A percentile compares a stretch with the other conserved stretches of the same genome.
Conservation (phyloP, 2,329 filamentous ascomycete species). For the Monosporascus sp. region DNA sequence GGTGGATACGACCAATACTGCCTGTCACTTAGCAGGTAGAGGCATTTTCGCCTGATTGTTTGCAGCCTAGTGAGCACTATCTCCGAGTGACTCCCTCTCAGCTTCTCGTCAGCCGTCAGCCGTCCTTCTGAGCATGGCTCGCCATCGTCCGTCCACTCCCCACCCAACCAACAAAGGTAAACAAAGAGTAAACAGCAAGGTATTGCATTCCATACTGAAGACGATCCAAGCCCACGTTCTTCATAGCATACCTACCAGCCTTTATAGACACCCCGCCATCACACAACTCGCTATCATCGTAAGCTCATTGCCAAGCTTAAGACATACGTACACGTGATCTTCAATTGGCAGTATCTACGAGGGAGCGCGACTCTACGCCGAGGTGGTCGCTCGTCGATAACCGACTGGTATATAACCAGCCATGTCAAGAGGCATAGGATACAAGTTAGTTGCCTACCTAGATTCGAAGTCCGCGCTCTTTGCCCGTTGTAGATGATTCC, state of each 20-base stretch:
- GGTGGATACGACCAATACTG: not conserved
- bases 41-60: not conserved
- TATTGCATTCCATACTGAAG: not conserved
- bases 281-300: not conserved
- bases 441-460: not conserved
- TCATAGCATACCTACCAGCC: not conserved
- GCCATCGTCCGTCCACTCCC: not conserved
- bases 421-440: not conserved
- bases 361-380: not conserved
- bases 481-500: not conserved
- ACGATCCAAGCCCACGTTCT: not conserved
- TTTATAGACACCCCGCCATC: no score
- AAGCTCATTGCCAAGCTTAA: not conserved
- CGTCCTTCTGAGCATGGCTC: not conserved
- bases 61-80: not conserved
- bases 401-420: not conserved
- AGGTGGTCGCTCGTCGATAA: not conserved
- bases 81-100: not conserved
- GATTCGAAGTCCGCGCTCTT: not conserved
- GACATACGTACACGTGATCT: not conserved
- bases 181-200: not conserved
- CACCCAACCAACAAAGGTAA: not conserved
- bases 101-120: not conserved
- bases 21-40: not conserved
- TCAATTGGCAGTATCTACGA: not conserved